phyloP scores from a whole-genome alignment of 1,284 basidiomycete genomes.

The Sanguinoderma infundibulare region DNA sequence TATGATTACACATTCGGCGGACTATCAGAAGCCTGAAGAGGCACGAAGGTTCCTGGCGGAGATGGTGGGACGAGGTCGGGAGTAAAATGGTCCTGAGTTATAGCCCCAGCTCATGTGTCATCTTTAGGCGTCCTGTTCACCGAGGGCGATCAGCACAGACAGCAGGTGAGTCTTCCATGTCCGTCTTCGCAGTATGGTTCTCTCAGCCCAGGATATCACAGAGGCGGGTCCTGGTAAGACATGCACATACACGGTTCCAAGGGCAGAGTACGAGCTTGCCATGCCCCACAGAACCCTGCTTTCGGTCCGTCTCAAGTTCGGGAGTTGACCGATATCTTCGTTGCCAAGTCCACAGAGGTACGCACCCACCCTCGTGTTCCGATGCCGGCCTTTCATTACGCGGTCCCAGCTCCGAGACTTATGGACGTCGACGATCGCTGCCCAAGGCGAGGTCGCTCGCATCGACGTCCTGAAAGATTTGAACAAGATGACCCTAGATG shows the following conservation, averaged over 20 bases:
- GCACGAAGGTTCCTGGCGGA: constrained; percentile 40
- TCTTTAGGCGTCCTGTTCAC: background rate
- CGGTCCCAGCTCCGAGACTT: constrained; percentile 32
- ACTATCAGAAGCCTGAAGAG: constrained; percentile 39
- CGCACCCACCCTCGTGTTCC: background rate
- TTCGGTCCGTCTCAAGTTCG: constrained; percentile 60
- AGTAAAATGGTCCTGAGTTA: background rate
- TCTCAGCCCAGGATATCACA: background rate
- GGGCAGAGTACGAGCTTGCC: background rate
- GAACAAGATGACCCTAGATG: constrained; percentile 49
- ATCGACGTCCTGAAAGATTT: constrained; percentile 48
- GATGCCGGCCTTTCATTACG: background rate
- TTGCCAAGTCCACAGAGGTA: constrained; percentile 55
- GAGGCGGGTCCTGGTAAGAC: background rate
- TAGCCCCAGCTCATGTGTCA: constrained; percentile 31
- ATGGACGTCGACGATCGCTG: constrained; percentile 25
- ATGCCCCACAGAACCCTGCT: constrained; percentile 52
- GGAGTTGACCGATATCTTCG: constrained; percentile 56
- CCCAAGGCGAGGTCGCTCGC: constrained; percentile 18
- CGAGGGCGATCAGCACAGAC: background rate
- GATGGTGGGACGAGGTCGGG: background rate
- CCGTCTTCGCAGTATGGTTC: background rate
- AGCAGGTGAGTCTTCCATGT: background rate
- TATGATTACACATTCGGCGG: constrained; percentile 38
- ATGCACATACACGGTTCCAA: background rate